Evolutionary conservation across 768 basidiomycete species (phyloP), one percentile per base, ranked within the genome.

Genomic region (Stropharia rugosoannulata): DNA sequence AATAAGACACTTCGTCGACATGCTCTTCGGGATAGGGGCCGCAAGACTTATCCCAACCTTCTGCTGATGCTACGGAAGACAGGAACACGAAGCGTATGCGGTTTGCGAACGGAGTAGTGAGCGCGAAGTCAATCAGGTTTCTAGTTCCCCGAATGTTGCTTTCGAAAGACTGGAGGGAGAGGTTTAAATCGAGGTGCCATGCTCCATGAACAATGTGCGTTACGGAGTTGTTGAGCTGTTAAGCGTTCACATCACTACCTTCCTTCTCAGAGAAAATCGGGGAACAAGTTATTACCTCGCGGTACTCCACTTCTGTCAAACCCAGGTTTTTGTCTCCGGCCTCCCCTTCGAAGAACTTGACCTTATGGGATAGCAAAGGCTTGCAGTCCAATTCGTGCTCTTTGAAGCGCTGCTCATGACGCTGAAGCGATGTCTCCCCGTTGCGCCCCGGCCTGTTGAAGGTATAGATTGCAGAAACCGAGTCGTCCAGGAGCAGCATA

Each of bases 161-260:
- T 45, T 80, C 80, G 40, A 80, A 78, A 0, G 80, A 78, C 7
- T 70, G 67, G 4, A 82, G 59, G 0, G 71, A 57, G 18, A 74
- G 39, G 49, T 80, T 81, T 59, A 81, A 80, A 43, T 81, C 73
- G 12, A 81, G 64, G 16, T 65, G 69, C 80, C 80, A 81, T 1
- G 79, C 77, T 46, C 69, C 75, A 51, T 80, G 78, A 7, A 80
- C 70, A 56, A 81, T 72, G 11, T 62, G 51, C 0, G 68, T 76
- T 2, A 74, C 64, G 5, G 61, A 62, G 27, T 62, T 32, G 11
- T 61, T 62, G 13, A 77, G 54, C 70, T 74, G 45, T 1, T 35
- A 13, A 18, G 10, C 5, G 12, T 29, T 8, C 9, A 15, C 27
- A 10, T 43, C 3, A 25, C 4, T 45, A 49, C 49, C 16, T 5